These are phyloP conservation scores for Sporisorium iseilematis-ciliati DNA, from an alignment of 1,284 basidiomycete genomes.

Conservation along the genomic window DNA sequence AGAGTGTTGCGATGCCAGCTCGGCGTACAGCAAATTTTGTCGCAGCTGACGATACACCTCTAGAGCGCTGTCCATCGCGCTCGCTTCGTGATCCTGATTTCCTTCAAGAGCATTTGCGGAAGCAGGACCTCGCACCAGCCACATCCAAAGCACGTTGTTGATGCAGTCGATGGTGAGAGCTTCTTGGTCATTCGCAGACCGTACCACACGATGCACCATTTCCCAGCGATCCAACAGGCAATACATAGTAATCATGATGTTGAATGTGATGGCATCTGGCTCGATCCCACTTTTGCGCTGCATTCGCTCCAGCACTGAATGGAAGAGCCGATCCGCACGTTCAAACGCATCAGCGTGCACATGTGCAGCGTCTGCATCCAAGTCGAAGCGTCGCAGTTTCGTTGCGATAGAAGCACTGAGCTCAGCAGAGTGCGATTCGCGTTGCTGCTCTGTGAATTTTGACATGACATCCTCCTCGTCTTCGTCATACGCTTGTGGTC, in stretches of 20 bases:
- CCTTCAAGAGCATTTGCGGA: not conserved
- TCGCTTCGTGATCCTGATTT: not conserved
- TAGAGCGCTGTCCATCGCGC: constrained; percentile 15
- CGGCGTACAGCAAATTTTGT: constrained; percentile 31
- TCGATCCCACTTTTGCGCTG: constrained; percentile 30
- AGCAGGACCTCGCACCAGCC: constrained; percentile 18
- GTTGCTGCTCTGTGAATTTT: constrained; percentile 20
- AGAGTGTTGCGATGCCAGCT: constrained; percentile 20
- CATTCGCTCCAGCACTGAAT: constrained; percentile 48
- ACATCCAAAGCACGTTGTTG: constrained; percentile 36
- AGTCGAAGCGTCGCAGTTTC: constrained; percentile 33
- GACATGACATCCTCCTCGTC: constrained; percentile 26
- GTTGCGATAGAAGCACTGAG: constrained; percentile 20
- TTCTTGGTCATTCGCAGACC: constrained; percentile 8
- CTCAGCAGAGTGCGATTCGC: constrained; percentile 21
- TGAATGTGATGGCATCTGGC: constrained; percentile 42
- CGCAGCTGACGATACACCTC: constrained; percentile 46
- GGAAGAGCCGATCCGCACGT: constrained; percentile 40
- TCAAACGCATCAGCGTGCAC: constrained; percentile 22
- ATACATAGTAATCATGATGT: constrained; percentile 55
- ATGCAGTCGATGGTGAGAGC: constrained; percentile 28
- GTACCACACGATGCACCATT: constrained; percentile 17
- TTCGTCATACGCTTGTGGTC: constrained; percentile 4
- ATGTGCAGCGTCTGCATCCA: constrained; percentile 35
- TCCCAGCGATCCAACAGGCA: constrained; percentile 35